phyloP scores from a whole-genome alignment of 352 stramenopile genomes.

The Phytophthora ramorum region DNA sequence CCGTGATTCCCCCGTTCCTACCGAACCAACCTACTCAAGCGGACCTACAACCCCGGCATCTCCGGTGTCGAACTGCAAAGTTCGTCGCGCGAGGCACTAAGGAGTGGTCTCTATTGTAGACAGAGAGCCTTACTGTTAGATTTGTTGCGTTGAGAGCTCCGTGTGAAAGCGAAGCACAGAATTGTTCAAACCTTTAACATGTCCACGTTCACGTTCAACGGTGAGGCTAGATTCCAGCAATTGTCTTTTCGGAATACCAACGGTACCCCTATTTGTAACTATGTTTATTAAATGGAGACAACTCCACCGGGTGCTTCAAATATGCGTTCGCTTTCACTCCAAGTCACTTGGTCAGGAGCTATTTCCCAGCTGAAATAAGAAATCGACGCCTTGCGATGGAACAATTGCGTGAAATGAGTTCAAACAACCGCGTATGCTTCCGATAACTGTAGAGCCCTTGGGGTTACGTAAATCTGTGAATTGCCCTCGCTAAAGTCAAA shows the following conservation, averaged over 20 bases:
- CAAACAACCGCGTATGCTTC: too few relatives aligned
- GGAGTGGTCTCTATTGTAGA: slow-evolving; percentile 18
- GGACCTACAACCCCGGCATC: slow-evolving; percentile 8
- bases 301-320: too few relatives aligned
- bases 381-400: too few relatives aligned
- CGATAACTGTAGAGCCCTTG: too few relatives aligned
- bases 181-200: slow-evolving; percentile 35
- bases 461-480: too few relatives aligned
- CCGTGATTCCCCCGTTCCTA: slow-evolving; percentile 16
- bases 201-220: slow-evolving; percentile 29
- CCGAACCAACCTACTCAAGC: slow-evolving; percentile 14
- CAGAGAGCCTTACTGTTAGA: slow-evolving; percentile 33
- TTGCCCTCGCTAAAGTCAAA: too few relatives aligned
- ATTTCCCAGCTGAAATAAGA: too few relatives aligned
- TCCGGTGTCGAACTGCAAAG: slow-evolving; percentile 30
- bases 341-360: too few relatives aligned
- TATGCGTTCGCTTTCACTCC: too few relatives aligned
- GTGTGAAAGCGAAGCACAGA: slow-evolving; percentile 23
- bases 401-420: too few relatives aligned
- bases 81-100: slow-evolving; percentile 25
- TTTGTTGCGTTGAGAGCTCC: slow-evolving; percentile 33
- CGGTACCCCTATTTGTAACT: not conserved
- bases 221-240: slow-evolving; percentile 10
- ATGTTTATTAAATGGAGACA: too few relatives aligned
- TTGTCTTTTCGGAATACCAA: not conserved